Evolutionary conservation across 164 flowering plant genomes (phyloP).

Genomic region (Santalum album): DNA sequence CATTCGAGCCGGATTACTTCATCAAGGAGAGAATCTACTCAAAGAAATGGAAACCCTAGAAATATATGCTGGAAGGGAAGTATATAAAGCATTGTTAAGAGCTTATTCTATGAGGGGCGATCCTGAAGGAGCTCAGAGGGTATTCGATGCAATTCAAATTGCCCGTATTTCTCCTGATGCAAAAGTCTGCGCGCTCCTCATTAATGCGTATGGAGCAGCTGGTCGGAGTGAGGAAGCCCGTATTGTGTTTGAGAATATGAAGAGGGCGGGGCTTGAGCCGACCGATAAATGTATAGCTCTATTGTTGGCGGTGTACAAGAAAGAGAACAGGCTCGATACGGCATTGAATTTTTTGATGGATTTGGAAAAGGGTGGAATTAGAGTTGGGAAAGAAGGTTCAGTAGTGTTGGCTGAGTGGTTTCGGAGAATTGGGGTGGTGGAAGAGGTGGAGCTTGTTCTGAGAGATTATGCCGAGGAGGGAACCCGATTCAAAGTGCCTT

Average conservation of each 20-base stretch:
- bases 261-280: slow-evolving; percentile 54
- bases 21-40: slow-evolving; percentile 48
- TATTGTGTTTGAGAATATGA: slow-evolving; percentile 64
- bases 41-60: slow-evolving; percentile 68
- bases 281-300: slow-evolving; percentile 69
- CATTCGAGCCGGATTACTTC: slow-evolving; percentile 60
- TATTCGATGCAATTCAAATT: slow-evolving; percentile 65
- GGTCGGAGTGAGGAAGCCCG: slow-evolving; percentile 52
- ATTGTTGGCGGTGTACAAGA: slow-evolving; percentile 57
- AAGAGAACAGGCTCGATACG: slow-evolving; percentile 45
- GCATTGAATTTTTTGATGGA: slow-evolving; percentile 57
- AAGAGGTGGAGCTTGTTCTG: slow-evolving; percentile 61
- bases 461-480: slow-evolving; percentile 36
- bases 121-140: slow-evolving; percentile 66
- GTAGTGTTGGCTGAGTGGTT: slow-evolving; percentile 65
- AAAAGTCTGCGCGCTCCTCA: slow-evolving; percentile 62
- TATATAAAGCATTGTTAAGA: slow-evolving; percentile 85
- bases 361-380: slow-evolving; percentile 56
- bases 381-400: slow-evolving; percentile 61
- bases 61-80: slow-evolving; percentile 60
- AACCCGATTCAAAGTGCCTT: neutral
- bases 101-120: slow-evolving; percentile 69
- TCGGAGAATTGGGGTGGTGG: slow-evolving; percentile 53
- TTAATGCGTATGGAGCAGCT: slow-evolving; percentile 62
- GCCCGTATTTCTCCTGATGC: slow-evolving; percentile 72